Base-by-base conservation (phyloP, 768 basidiomycete species). In the Trametes meyenii region DNA sequence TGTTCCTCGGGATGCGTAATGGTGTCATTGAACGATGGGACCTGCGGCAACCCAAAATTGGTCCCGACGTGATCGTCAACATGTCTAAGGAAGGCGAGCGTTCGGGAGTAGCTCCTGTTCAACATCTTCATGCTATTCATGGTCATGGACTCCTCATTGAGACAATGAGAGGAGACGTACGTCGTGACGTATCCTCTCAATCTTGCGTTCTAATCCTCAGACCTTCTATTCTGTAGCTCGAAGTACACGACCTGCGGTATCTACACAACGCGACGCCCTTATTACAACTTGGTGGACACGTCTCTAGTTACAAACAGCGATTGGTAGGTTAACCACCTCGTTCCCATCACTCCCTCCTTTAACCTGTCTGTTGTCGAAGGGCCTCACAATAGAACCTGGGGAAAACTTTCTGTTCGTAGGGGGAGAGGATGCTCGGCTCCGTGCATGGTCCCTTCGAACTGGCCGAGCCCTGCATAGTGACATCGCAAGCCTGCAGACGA, bases 321-420 rank as follows among this genome's bases (percentile, higher is more conserved):
- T 72, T 87, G 58, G 89, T 90, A 66, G 63, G 84, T 74, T 1
- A 6, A 53, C 12, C 5, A 40, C 13, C 21, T 4, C n/a, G 6
- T 19, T n/a, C 23, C 35, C 29, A 43, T 42, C 46, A 29, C 38
- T 36, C 7, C 49, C 48, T 10, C 36, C 17, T 40, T 0, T 45
- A 13, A 48, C n/a, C 5, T 14, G 10, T 16, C 17, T 0, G 8
- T 7, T 4, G 11, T 4, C 40, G n/a, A 66, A 92, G 90, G 89
- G 89, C 5, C 76, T 90, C 6, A 75, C 82, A 1, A 67, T 84
- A 17, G 88, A 90, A 64, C 81, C 84, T 0, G 62, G 71, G 8
- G 78, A 86, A 50, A 76, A 83, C 29, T 81, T 87, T 51, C 68
- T 93, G 17, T 89, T 89, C 60, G 86, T 86, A 10, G 87, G 87